These are phyloP conservation scores for Achlya hypogyna DNA, from an alignment of 352 stramenopile species.

Conservation along the genomic window DNA sequence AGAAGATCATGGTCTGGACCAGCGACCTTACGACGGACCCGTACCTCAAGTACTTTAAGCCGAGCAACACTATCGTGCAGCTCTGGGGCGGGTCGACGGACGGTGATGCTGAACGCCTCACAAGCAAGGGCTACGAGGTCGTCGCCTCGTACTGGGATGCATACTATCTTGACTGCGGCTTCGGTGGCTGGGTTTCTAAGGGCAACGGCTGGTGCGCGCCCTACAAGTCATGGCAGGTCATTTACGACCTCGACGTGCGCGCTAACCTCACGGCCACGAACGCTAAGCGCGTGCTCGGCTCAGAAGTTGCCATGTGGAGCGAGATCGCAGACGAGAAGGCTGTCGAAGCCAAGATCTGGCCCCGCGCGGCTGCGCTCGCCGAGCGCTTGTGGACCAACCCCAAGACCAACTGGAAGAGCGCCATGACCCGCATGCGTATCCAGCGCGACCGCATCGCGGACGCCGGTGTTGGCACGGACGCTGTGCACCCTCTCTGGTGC, in stretches of 20 bases:
- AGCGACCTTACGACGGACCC: constrained; percentile 13
- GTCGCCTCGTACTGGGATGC: constrained; percentile 15
- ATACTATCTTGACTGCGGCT: constrained; percentile 18
- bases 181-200: constrained; percentile 16
- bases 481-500: constrained; percentile 14
- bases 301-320: constrained; percentile 14
- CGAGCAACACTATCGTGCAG: constrained; percentile 9
- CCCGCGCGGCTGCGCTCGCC: constrained; percentile 4
- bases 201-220: constrained; percentile 20
- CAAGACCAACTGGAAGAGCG: constrained; percentile 8
- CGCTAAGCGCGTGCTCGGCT: constrained; percentile 11
- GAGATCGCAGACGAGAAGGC: constrained; percentile 12
- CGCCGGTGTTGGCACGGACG: not conserved
- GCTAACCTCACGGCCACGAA: not conserved
- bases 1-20: constrained; percentile 18
- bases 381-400: constrained; percentile 16
- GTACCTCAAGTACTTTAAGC: constrained; percentile 9
- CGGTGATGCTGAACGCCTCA: not conserved
- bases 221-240: constrained; percentile 16
- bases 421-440: not conserved
- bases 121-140: constrained; percentile 1
- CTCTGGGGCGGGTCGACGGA: constrained; percentile 5
- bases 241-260: constrained; percentile 16
- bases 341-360: constrained; percentile 16
- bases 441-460: constrained; percentile 7